These are phyloP conservation scores for Candida nemodendra DNA, from an alignment of 805 yeast genomes.

Conservation along the genomic window DNA sequence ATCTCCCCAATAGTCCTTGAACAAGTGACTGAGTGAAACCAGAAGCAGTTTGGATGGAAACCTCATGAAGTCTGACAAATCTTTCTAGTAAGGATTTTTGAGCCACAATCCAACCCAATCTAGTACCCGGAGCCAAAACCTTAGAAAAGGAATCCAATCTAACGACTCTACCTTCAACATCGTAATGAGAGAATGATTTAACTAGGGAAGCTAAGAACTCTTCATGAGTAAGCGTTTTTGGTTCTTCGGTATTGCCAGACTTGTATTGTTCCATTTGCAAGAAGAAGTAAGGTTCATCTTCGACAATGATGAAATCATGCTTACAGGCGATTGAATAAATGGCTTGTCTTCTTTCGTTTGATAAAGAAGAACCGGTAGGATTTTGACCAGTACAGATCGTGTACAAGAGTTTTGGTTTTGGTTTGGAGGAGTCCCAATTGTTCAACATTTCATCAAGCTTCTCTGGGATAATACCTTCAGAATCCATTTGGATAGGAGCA, in stretches of 20 bases:
- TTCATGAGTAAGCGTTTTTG: slow-evolving; percentile 46
- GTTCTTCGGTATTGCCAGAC: slow-evolving; percentile 31
- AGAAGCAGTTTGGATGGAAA: slow-evolving; percentile 72
- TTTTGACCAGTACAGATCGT: slow-evolving; percentile 96
- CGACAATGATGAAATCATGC: slow-evolving; percentile 83
- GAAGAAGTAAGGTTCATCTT: slow-evolving; percentile 98
- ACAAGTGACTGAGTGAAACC: slow-evolving; percentile 77
- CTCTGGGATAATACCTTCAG: slow-evolving; percentile 59
- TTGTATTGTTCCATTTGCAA: slow-evolving; percentile 86
- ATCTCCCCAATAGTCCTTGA: slow-evolving; percentile 68
- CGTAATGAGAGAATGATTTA: slow-evolving; percentile 72
- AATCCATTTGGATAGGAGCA: slow-evolving; percentile 69
- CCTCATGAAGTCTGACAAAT: slow-evolving; percentile 72
- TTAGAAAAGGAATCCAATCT: slow-evolving; percentile 90
- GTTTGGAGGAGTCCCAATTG: slow-evolving; percentile 54
- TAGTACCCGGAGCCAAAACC: slow-evolving; percentile 86
- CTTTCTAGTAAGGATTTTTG: slow-evolving; percentile 64
- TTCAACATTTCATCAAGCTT: slow-evolving; percentile 52
- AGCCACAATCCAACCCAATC: slow-evolving; percentile 88
- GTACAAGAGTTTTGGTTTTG: slow-evolving; percentile 83
- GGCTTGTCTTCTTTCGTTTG: slow-evolving; percentile 70
- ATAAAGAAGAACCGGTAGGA: slow-evolving; percentile 90
- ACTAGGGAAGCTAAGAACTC: slow-evolving; percentile 67
- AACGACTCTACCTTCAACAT: slow-evolving; percentile 84
- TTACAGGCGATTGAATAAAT: slow-evolving; percentile 78